These are phyloP conservation scores for Rhizopogon vesiculosus DNA, from an alignment of 768 basidiomycete genomes.

Conservation along the genomic window DNA sequence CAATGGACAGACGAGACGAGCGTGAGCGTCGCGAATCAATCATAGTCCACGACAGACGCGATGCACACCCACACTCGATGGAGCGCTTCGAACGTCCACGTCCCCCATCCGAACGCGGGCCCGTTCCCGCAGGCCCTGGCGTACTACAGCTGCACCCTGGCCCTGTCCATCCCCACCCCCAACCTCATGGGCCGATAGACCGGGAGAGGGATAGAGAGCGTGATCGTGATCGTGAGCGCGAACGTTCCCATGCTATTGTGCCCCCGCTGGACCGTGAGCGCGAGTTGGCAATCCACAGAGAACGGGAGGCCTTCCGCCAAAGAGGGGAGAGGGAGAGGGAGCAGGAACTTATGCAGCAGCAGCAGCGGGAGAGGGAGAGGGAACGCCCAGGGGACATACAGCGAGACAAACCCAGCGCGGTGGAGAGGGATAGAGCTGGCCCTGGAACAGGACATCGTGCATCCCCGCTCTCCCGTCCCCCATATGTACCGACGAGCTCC, in stretches of 20 bases:
- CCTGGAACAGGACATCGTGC: conserved; percentile 1
- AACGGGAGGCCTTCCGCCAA: conserved; percentile 12
- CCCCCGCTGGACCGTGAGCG: conserved; percentile 23
- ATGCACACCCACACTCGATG: not conserved
- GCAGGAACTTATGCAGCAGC: not conserved
- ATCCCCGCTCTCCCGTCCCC: conserved; percentile 18
- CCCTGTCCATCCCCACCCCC: conserved; percentile 17
- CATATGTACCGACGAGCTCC: conserved; percentile 13
- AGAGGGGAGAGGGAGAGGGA: conserved; percentile 21
- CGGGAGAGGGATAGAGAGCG: conserved; percentile 21
- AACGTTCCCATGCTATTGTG: conserved; percentile 16
- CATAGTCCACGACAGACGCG: not conserved
- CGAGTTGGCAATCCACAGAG: conserved; percentile 18
- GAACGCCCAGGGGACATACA: conserved; percentile 1
- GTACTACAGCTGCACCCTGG: conserved; percentile 12
- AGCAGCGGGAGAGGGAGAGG: conserved; percentile 1
- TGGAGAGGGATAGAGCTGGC: not conserved
- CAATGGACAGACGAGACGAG: not conserved
- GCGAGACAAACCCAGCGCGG: not conserved
- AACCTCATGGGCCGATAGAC: conserved; percentile 12
- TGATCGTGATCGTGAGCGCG: conserved; percentile 25
- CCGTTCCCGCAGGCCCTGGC: conserved; percentile 1
- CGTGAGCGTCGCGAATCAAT: too few species aligned
- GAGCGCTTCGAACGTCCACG: not conserved
- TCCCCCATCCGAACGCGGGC: not conserved